phyloP scores from a whole-genome alignment of 192 early-diverging fungal genomes.

The Coemansia sp. region DNA sequence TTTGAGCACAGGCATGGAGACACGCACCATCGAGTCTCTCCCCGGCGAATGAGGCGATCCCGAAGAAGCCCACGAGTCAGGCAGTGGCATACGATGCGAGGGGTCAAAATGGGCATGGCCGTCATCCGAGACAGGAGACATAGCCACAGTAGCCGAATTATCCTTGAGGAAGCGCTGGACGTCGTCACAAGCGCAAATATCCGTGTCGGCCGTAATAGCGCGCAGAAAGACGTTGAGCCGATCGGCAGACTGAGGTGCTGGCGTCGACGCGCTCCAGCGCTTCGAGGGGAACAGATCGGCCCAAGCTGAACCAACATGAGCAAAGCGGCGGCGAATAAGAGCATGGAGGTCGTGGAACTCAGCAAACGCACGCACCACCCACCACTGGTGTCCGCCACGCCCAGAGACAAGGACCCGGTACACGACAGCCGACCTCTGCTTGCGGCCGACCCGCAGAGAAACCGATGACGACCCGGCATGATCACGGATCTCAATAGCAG shows the following conservation, averaged over 20 bases:
- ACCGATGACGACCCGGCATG: slow-evolving; percentile 6
- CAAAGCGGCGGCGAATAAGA: slow-evolving; percentile 31
- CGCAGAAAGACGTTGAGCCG: slow-evolving; percentile 52
- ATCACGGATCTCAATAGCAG: slow-evolving; percentile 49
- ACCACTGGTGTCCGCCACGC: slow-evolving; percentile 51
- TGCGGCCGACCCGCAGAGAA: slow-evolving; percentile 1
- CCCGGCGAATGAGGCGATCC: neutral
- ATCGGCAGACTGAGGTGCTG: slow-evolving; percentile 17
- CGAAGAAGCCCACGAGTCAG: slow-evolving; percentile 12
- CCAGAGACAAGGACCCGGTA: slow-evolving; percentile 56
- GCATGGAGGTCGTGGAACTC: slow-evolving; percentile 52
- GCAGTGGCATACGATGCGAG: slow-evolving; percentile 33
- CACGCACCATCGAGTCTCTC: slow-evolving; percentile 39
- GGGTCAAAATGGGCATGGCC: slow-evolving; percentile 12
- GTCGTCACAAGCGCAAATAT: slow-evolving; percentile 39
- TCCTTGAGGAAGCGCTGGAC: slow-evolving; percentile 51
- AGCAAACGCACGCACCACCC: slow-evolving; percentile 44
- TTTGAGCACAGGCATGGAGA: slow-evolving; percentile 55
- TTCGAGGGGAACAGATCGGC: slow-evolving; percentile 46
- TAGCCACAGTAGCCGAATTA: slow-evolving; percentile 16
- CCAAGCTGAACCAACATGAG: slow-evolving; percentile 26
- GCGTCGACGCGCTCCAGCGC: slow-evolving; percentile 30
- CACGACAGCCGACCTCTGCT: slow-evolving; percentile 26
- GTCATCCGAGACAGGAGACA: slow-evolving; percentile 20
- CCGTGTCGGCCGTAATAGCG: slow-evolving; percentile 47